Evolutionary conservation across 208 protist genomes (phyloP).

Genomic region (Herpetomonas tarakana): DNA sequence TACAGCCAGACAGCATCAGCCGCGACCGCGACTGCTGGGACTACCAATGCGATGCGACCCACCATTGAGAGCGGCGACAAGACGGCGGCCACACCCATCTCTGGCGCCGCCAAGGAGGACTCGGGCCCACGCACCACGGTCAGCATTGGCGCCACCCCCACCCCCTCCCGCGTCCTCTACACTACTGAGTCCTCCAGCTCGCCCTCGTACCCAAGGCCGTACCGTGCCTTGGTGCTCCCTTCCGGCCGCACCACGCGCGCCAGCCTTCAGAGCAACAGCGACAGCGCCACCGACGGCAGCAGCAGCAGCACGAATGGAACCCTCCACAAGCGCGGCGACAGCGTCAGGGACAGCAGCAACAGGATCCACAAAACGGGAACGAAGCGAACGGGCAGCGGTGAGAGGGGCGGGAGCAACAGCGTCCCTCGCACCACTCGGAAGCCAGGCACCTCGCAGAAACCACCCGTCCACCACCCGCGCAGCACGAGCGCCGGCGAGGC

Average conservation of each 20-base stretch:
- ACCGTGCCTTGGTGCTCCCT: neutral
- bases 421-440: too few species aligned
- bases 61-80: too few species aligned
- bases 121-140: neutral
- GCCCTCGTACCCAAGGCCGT: neutral
- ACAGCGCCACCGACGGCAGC: neutral
- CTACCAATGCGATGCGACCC: too few species aligned
- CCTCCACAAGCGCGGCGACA: neutral
- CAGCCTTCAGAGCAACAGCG: neutral
- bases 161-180: neutral
- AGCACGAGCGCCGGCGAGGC: neutral
- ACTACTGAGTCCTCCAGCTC: neutral
- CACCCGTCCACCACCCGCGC: neutral
- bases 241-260: neutral
- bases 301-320: neutral
- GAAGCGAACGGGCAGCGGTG: neutral
- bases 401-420: too few species aligned
- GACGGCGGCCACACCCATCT: too few species aligned
- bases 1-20: too few species aligned
- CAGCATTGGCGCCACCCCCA: neutral
- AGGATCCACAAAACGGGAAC: neutral
- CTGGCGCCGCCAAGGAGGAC: neutral
- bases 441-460: too few species aligned
- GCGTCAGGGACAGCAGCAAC: neutral
- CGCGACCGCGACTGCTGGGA: too few species aligned